These are phyloP conservation scores for Pythium phragmitis DNA, from an alignment of 352 stramenopile genomes.

Conservation along the genomic window DNA sequence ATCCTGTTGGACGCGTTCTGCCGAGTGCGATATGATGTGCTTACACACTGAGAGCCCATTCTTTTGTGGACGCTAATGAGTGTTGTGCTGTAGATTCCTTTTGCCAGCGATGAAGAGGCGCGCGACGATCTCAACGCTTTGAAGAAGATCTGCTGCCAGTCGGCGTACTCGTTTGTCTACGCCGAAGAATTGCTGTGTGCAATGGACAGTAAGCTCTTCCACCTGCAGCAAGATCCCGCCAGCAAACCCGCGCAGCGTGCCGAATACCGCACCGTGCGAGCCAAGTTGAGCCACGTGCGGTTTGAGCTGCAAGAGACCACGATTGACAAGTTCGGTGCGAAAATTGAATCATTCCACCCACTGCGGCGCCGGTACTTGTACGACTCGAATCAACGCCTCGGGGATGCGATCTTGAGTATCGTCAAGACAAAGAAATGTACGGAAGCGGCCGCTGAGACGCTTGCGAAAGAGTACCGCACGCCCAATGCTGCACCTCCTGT, in stretches of 20 bases:
- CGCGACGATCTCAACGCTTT: constrained; percentile 68
- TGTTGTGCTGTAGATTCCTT: constrained; percentile 57
- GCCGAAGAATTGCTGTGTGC: constrained; percentile 71
- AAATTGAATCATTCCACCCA: constrained; percentile 73
- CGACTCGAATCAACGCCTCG: constrained; percentile 54
- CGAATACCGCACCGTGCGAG: constrained; percentile 57
- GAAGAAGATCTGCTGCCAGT: constrained; percentile 85
- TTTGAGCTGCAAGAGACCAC: constrained; percentile 77
- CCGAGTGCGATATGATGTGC: constrained; percentile 28
- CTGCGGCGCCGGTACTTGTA: constrained; percentile 66
- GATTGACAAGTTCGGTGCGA: constrained; percentile 58
- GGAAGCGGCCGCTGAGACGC: constrained; percentile 47
- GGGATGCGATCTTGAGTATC: constrained; percentile 73
- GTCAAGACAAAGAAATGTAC: constrained; percentile 76
- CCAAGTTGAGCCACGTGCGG: constrained; percentile 69
- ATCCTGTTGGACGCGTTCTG: constrained; percentile 77
- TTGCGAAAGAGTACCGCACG: constrained; percentile 69
- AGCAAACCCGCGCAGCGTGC: constrained; percentile 32
- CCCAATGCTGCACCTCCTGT: constrained; percentile 53
- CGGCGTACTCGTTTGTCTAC: constrained; percentile 83
- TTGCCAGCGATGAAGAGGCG: constrained; percentile 76
- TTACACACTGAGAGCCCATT: neutral
- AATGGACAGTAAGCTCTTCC: constrained; percentile 69
- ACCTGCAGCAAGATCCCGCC: constrained; percentile 40
- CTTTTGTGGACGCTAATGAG: neutral